These are phyloP conservation scores for Pseudocercospora macadamiae DNA, from an alignment of 2,329 filamentous ascomycete genomes.

Conservation along the genomic window DNA sequence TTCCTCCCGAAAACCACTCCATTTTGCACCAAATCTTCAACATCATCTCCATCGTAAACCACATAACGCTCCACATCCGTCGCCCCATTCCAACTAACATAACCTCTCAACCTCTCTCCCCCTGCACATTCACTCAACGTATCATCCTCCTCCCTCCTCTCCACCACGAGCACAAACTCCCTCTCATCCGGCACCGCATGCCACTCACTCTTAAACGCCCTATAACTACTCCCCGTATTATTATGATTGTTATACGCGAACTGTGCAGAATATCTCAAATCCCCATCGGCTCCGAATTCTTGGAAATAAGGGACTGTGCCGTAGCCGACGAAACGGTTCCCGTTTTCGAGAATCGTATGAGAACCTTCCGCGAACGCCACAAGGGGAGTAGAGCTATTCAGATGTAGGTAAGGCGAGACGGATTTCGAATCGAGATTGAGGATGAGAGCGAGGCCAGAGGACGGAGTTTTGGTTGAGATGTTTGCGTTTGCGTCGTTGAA, in stretches of 20 bases:
- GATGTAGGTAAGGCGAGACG: too few species aligned
- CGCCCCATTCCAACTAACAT: background rate
- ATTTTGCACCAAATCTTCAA: background rate
- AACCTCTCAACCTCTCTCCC: background rate
- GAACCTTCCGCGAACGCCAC: background rate
- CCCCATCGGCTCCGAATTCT: background rate
- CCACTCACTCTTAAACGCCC: background rate
- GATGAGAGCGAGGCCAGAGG: background rate
- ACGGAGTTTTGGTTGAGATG: background rate
- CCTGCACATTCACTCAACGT: background rate
- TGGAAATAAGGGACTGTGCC: background rate
- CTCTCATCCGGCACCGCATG: background rate
- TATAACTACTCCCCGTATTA: background rate
- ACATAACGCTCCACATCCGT: background rate
- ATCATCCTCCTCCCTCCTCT: background rate
- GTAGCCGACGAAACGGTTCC: background rate
- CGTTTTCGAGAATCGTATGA: background rate
- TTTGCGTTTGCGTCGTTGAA: background rate
- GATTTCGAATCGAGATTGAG: too few species aligned
- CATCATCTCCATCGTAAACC: background rate
- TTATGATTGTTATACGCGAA: background rate
- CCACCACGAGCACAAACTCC: background rate
- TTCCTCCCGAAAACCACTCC: background rate
- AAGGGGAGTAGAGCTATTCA: too few species aligned
- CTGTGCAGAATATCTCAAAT: background rate